phyloP scores from a whole-genome alignment of 257 asterid species.

The Lithospermum erythrorhizon region DNA sequence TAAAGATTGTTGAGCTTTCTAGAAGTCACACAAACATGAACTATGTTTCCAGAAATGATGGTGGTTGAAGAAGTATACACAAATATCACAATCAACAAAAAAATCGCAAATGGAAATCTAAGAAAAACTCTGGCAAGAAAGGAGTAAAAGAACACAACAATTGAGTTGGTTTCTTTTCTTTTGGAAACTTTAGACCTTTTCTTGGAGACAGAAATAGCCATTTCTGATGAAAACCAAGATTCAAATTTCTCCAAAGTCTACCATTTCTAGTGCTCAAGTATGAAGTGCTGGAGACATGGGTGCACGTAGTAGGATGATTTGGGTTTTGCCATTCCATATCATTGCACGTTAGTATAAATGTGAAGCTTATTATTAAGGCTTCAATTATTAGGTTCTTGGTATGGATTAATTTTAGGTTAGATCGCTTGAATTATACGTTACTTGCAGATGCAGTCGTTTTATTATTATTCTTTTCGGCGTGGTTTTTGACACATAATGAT shows the following conservation, averaged over 20 bases:
- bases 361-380: no score
- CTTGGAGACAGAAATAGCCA: slow-evolving; percentile 29
- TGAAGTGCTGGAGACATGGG: background rate
- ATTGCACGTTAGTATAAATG: background rate
- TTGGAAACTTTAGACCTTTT: slow-evolving; percentile 29
- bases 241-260: background rate
- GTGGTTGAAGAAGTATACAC: slow-evolving; percentile 54
- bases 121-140: slow-evolving; percentile 22
- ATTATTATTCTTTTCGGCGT: no score
- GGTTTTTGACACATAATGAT: no score
- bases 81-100: slow-evolving; percentile 32
- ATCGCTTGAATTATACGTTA: no score
- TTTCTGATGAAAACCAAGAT: slow-evolving; percentile 9
- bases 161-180: slow-evolving; percentile 12
- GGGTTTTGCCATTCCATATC: background rate
- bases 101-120: slow-evolving; percentile 28
- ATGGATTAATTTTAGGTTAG: no score
- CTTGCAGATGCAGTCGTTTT: no score
- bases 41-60: slow-evolving; percentile 35
- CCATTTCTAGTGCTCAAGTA: background rate
- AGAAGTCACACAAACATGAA: slow-evolving; percentile 50
- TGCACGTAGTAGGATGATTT: background rate
- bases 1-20: slow-evolving; percentile 46
- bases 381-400: no score
- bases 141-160: slow-evolving; percentile 14